A percentile compares a stretch with the other conserved stretches of the same genome.
Conservation (phyloP, 768 basidiomycete species). For the Tylopilus felleus region DNA sequence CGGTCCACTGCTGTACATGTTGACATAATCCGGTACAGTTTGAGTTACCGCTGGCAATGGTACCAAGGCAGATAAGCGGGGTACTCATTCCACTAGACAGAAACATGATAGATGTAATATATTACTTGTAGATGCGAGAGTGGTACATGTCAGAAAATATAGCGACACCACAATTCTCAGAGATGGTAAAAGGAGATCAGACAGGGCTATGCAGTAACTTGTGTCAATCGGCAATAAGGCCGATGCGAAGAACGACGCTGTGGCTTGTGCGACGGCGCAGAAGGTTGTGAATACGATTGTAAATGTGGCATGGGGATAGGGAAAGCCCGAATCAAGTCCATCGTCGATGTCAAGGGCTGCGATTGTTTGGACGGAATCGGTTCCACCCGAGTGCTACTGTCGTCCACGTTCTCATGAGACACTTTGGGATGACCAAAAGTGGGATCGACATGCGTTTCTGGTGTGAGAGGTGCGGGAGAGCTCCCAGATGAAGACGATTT, state of each 20-base stretch:
- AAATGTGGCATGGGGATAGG: constrained; percentile 41
- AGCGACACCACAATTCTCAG: constrained; percentile 29
- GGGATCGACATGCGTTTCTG: constrained; percentile 24
- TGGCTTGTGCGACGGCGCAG: constrained; percentile 23
- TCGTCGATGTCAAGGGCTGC: constrained; percentile 28
- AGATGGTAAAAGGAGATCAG: not conserved
- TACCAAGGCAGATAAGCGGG: not conserved
- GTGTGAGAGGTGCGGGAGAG: constrained; percentile 33
- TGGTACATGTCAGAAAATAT: constrained; percentile 35
- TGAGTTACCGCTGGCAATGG: not conserved
- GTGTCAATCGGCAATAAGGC: constrained; percentile 15
- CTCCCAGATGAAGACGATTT: constrained; percentile 37
- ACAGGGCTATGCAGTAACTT: constrained; percentile 23
- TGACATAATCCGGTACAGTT: not conserved
- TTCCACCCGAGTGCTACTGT: constrained; percentile 27
- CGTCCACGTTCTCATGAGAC: constrained; percentile 27
- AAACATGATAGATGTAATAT: not conserved
- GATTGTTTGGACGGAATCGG: constrained; percentile 24
- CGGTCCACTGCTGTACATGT: constrained; percentile 3
- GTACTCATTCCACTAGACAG: not conserved
- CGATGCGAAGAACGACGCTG: constrained; percentile 27
- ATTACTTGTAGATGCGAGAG: constrained; percentile 11
- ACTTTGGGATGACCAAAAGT: constrained; percentile 21
- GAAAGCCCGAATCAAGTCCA: constrained; percentile 47
- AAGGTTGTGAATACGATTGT: constrained; percentile 19